A percentile compares a stretch with the other conserved stretches of the same genome.
phyloP scores from a whole-genome alignment of 148 eudicot genomes.

The Rhododendron molle region DNA sequence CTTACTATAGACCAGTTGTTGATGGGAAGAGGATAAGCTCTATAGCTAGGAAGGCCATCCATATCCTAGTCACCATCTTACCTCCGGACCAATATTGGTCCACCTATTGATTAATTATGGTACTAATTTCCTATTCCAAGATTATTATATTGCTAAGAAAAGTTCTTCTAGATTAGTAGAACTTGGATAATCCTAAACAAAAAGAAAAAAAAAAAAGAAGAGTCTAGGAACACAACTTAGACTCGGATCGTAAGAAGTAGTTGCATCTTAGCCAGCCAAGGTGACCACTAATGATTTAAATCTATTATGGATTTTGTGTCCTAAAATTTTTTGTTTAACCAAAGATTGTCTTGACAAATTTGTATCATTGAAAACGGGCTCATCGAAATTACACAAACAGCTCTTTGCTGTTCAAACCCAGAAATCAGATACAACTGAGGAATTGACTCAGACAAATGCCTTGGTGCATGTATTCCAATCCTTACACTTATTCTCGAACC shows the following conservation, averaged over 20 bases:
- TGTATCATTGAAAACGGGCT: not conserved
- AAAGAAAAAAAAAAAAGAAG: not conserved
- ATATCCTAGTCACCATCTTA: slow-evolving; percentile 30
- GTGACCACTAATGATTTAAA: too few relatives aligned
- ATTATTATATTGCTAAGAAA: too few relatives aligned
- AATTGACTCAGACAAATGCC: not conserved
- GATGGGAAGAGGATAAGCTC: slow-evolving; percentile 23
- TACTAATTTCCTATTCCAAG: not conserved
- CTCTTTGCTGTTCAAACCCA: not conserved
- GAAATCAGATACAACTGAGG: not conserved
- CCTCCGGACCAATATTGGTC: not conserved
- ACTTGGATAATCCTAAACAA: not conserved
- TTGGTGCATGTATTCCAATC: not conserved
- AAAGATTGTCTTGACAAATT: too few relatives aligned
- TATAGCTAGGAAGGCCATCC: slow-evolving; percentile 18
- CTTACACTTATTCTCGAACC: too few relatives aligned
- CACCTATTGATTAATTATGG: not conserved
- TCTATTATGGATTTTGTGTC: not conserved
- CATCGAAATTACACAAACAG: not conserved
- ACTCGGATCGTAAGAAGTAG: not conserved
- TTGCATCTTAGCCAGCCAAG: not conserved
- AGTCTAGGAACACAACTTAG: not conserved
- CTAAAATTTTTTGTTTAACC: too few relatives aligned
- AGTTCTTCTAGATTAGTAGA: not conserved
- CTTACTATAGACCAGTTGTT: not conserved